A percentile compares a stretch with the other conserved stretches of the same genome.
These are phyloP conservation scores for Marasmius sp. DNA, from an alignment of 1,284 basidiomycete species.

Conservation along the genomic window DNA sequence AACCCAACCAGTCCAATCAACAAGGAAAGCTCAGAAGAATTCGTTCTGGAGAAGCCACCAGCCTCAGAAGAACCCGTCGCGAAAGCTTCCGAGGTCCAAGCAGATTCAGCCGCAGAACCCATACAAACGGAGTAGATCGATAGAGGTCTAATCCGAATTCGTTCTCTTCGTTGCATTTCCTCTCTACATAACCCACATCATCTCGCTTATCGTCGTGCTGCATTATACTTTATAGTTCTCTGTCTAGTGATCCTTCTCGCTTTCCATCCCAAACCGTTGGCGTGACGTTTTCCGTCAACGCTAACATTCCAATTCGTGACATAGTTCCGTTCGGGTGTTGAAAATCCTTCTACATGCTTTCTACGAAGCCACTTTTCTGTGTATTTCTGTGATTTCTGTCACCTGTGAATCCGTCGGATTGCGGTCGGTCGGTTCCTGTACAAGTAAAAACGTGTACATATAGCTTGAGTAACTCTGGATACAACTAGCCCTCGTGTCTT, in stretches of 20 bases:
- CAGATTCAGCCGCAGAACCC: background rate
- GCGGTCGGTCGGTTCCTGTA: background rate
- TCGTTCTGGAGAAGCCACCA: background rate
- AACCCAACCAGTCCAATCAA: conserved; percentile 59
- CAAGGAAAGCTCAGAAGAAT: conserved; percentile 50
- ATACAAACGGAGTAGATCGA: background rate
- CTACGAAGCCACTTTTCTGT: background rate
- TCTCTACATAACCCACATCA: background rate
- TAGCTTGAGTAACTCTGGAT: background rate
- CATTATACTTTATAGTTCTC: background rate
- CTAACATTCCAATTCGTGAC: background rate
- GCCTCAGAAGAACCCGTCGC: background rate
- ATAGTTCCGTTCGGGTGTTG: background rate
- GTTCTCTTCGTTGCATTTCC: background rate
- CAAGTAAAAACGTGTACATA: background rate
- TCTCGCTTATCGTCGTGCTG: background rate
- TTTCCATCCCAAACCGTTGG: background rate
- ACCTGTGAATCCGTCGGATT: too few relatives aligned
- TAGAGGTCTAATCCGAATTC: background rate
- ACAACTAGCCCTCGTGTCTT: too few relatives aligned
- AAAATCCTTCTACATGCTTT: background rate
- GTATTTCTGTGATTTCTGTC: too few relatives aligned
- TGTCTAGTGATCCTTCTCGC: background rate
- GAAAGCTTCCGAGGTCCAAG: background rate
- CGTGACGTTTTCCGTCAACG: background rate